Conservation (phyloP, 495 filamentous ascomycete species). For the Penicillium diatomitis region DNA sequence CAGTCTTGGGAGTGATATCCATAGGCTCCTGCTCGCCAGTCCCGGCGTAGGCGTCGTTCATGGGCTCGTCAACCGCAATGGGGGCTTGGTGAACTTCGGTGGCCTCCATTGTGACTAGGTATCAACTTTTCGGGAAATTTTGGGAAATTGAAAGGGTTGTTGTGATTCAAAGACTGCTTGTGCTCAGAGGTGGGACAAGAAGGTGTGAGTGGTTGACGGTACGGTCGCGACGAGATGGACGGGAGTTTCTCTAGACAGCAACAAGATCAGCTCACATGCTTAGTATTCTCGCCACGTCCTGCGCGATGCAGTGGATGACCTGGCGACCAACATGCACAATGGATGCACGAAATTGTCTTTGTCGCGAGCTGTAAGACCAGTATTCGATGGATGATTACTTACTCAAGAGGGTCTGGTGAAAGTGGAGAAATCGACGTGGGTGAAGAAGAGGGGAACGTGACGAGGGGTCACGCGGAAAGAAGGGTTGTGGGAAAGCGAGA, state of each 20-base stretch:
- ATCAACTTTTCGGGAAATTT: too few species aligned
- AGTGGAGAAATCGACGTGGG: conserved; percentile 21
- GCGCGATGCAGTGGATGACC: too few species aligned
- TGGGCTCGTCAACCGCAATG: conserved; percentile 27
- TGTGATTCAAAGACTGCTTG: too few species aligned
- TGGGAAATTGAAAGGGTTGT: too few species aligned
- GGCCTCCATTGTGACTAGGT: conserved; percentile 28
- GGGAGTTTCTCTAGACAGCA: conserved; percentile 6
- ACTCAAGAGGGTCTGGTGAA: conserved; percentile 17
- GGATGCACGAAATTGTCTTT: too few species aligned
- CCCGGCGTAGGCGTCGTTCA: conserved; percentile 42
- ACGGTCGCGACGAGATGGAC: conserved; percentile 14
- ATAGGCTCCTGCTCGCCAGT: conserved; percentile 52
- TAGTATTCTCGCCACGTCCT: too few species aligned
- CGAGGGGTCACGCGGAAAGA: conserved; percentile 7
- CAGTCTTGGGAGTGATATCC: conserved; percentile 69
- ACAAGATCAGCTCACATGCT: conserved; percentile 5
- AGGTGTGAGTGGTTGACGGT: neutral
- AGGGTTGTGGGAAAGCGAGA: conserved; percentile 10
- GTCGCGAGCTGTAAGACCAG: neutral
- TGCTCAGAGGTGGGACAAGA: too few species aligned
- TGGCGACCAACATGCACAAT: too few species aligned
- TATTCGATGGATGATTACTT: conserved; percentile 8
- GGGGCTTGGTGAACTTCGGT: conserved; percentile 39
- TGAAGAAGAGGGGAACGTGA: conserved; percentile 14